Evolutionary conservation across 2,329 filamentous ascomycete species (phyloP).

Genomic region (Monosporascus sp.): DNA sequence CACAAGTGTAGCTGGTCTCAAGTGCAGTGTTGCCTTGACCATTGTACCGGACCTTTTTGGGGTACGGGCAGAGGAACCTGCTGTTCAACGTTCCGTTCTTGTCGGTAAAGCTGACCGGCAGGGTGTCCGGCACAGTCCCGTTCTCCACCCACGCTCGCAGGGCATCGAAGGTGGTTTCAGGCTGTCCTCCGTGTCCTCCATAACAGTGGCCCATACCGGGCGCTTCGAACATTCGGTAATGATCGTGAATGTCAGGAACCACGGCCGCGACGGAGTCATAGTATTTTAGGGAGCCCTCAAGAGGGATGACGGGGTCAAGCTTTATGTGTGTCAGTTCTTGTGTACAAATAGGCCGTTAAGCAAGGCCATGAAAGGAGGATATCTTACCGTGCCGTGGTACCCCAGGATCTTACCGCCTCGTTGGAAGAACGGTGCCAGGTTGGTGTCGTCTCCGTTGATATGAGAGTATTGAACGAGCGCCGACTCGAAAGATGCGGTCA

Average conservation of each 20-base stretch:
- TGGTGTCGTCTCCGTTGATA: slow-evolving; percentile 8
- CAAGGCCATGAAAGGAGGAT: neutral
- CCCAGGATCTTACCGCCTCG: slow-evolving; percentile 20
- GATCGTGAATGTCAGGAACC: slow-evolving; percentile 7
- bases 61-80: too few species aligned
- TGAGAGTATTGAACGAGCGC: slow-evolving; percentile 11
- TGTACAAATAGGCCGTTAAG: neutral
- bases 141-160: too few species aligned
- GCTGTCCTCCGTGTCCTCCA: slow-evolving; percentile 7
- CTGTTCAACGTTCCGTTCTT: too few species aligned
- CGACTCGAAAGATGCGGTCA: slow-evolving; percentile 8
- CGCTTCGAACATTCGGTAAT: slow-evolving; percentile 13
- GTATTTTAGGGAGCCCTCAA: slow-evolving; percentile 9
- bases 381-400: slow-evolving; percentile 38
- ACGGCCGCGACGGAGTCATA: slow-evolving; percentile 7
- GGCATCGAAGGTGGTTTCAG: too few species aligned
- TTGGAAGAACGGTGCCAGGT: slow-evolving; percentile 12
- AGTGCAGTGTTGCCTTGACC: too few species aligned
- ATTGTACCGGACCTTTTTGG: too few species aligned
- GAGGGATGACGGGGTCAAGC: slow-evolving; percentile 14
- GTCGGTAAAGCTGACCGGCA: too few species aligned
- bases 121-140: too few species aligned
- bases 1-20: too few species aligned
- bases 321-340: too few species aligned
- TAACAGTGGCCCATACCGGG: slow-evolving; percentile 15